Conservation (phyloP, 1,284 basidiomycete species). For the Leccinum fallax region DNA sequence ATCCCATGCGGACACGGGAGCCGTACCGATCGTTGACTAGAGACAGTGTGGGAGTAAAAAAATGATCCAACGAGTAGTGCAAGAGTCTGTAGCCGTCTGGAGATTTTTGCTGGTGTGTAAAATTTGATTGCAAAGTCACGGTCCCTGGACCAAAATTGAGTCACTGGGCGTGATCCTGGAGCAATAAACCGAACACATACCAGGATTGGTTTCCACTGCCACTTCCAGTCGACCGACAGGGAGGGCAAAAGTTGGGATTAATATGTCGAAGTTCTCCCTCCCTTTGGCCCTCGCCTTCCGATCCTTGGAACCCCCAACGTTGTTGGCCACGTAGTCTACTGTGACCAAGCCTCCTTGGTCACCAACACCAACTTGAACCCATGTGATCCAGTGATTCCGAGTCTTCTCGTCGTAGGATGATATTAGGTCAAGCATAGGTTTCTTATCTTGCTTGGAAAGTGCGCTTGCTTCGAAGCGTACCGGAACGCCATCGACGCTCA, state of each 20-base stretch:
- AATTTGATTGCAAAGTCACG: conserved; percentile 26
- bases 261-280: conserved; percentile 44
- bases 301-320: conserved; percentile 15
- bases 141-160: conserved; percentile 21
- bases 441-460: conserved; percentile 41
- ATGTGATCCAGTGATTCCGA: conserved; percentile 60
- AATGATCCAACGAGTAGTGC: conserved; percentile 56
- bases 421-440: conserved; percentile 38
- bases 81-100: conserved; percentile 43
- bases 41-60: conserved; percentile 56
- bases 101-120: conserved; percentile 29
- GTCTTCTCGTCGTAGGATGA: conserved; percentile 50
- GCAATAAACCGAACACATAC: conserved; percentile 36
- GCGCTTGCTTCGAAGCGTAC: conserved; percentile 57
- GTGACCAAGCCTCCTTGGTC: conserved; percentile 52
- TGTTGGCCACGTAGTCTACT: conserved; percentile 63
- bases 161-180: not conserved
- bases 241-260: conserved; percentile 68
- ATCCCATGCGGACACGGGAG: conserved; percentile 18
- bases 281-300: conserved; percentile 38
- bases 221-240: conserved; percentile 68
- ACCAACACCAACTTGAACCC: conserved; percentile 63
- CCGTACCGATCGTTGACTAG: conserved; percentile 36
- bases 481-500: conserved; percentile 65
- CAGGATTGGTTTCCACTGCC: conserved; percentile 51